These are phyloP conservation scores for Xylaria arbuscula DNA, from an alignment of 2,329 filamentous ascomycete genomes.

Conservation along the genomic window DNA sequence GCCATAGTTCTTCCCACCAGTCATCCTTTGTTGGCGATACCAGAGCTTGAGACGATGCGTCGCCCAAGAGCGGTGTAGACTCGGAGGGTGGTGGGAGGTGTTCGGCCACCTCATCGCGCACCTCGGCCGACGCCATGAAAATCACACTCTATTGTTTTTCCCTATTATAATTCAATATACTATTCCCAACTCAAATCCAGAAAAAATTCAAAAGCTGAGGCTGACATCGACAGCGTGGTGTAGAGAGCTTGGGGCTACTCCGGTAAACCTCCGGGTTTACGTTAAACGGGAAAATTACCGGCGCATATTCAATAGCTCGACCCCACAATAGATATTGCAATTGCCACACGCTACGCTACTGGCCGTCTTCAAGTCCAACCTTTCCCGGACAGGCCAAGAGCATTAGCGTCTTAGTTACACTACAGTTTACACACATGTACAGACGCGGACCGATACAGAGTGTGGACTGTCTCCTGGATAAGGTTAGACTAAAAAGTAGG, in stretches of 20 bases:
- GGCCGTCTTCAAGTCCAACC: background rate
- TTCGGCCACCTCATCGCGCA: slow-evolving; percentile 6
- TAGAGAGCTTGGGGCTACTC: background rate
- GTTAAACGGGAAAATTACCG: background rate
- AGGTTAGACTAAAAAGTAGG: background rate
- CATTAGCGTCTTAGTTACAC: background rate
- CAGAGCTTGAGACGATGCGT: slow-evolving; percentile 29
- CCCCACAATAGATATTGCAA: slow-evolving; percentile 15
- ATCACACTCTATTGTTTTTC: background rate
- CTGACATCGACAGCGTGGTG: background rate
- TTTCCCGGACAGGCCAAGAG: slow-evolving; percentile 15
- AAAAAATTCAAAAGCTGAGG: background rate
- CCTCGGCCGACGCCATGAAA: slow-evolving; percentile 13
- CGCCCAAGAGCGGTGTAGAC: slow-evolving; percentile 40
- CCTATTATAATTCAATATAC: background rate
- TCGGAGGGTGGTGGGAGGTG: slow-evolving; percentile 31
- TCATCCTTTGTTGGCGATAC: slow-evolving; percentile 26
- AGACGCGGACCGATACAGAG: slow-evolving; percentile 6
- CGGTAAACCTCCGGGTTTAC: background rate
- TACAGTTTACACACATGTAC: background rate
- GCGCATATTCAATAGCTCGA: background rate
- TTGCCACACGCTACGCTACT: slow-evolving; percentile 6
- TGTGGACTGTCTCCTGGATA: background rate
- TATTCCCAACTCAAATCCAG: background rate
- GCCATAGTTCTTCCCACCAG: slow-evolving; percentile 45